Percentiles rank a stretch among this genome's conserved stretches.
phyloP scores from a whole-genome alignment of 2,329 filamentous ascomycete species.

The Verticillium zaregamsianum region DNA sequence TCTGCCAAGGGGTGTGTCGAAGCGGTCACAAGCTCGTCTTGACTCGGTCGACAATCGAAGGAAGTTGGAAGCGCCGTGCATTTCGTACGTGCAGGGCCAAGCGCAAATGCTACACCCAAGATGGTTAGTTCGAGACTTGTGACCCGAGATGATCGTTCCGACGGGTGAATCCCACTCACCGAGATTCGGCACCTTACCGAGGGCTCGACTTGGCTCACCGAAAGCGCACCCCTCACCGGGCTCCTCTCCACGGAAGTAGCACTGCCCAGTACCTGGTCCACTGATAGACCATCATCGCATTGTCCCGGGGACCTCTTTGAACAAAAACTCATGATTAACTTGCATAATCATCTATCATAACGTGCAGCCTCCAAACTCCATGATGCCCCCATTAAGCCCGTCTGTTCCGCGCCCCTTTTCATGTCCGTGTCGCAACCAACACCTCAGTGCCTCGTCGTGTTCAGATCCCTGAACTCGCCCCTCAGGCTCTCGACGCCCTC shows the following conservation, averaged over 20 bases:
- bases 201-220: too few species aligned
- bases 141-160: background rate
- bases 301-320: background rate
- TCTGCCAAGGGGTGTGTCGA: background rate
- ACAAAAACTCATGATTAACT: background rate
- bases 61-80: background rate
- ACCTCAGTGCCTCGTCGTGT: conserved; percentile 9
- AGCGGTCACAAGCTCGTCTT: background rate
- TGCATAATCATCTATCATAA: background rate
- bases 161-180: background rate
- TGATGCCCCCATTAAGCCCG: background rate
- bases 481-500: conserved; percentile 16
- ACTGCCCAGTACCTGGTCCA: too few species aligned
- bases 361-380: background rate
- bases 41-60: background rate
- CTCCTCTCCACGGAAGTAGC: too few species aligned
- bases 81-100: background rate
- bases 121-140: background rate
- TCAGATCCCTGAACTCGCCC: conserved; percentile 20
- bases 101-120: background rate
- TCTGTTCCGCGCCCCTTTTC: background rate
- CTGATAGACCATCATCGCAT: too few species aligned
- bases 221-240: too few species aligned
- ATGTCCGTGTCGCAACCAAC: background rate
- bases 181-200: background rate